Percentiles rank a stretch among this genome's conserved stretches.
Conservation (phyloP, 352 stramenopile genomes). For the Phytophthora crassamura region DNA sequence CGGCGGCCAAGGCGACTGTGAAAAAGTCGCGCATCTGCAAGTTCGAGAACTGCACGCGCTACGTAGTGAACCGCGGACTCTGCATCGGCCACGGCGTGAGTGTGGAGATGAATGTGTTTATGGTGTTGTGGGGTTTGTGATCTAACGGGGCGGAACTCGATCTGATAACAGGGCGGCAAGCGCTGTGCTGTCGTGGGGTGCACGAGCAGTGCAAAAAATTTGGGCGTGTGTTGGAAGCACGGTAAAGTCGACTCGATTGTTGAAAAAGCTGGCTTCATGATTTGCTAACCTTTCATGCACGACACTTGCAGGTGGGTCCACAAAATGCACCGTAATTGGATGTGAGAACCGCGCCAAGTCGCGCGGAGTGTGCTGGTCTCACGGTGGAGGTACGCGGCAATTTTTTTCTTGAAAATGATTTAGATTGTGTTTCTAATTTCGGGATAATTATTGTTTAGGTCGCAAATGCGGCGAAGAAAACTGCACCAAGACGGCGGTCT, state of each 20-base stretch:
- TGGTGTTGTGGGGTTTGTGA: constrained; percentile 11
- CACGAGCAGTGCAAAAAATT: constrained; percentile 80
- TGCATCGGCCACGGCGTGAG: constrained; percentile 75
- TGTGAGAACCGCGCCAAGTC: constrained; percentile 83
- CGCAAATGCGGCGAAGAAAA: constrained; percentile 68
- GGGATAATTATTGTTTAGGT: constrained; percentile 24
- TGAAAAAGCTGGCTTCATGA: constrained; percentile 47
- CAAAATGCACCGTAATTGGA: constrained; percentile 66
- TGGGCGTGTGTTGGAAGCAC: constrained; percentile 81
- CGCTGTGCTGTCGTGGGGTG: constrained; percentile 66
- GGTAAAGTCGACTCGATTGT: constrained; percentile 45
- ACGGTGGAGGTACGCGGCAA: constrained; percentile 58
- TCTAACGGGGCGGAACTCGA: constrained; percentile 21
- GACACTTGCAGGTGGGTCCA: constrained; percentile 63
- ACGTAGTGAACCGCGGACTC: constrained; percentile 77
- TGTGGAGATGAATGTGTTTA: constrained; percentile 4
- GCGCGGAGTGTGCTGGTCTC: constrained; percentile 80
- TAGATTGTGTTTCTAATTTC: too few relatives aligned
- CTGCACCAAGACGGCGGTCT: constrained; percentile 79
- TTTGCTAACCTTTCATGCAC: constrained; percentile 36
- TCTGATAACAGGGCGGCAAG: constrained; percentile 69
- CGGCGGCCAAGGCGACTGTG: constrained; percentile 28
- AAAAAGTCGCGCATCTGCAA: constrained; percentile 85
- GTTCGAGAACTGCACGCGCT: constrained; percentile 75
- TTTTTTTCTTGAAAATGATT: too few relatives aligned